phyloP scores from a whole-genome alignment of 345 rosid species.

The Viola odorata region DNA sequence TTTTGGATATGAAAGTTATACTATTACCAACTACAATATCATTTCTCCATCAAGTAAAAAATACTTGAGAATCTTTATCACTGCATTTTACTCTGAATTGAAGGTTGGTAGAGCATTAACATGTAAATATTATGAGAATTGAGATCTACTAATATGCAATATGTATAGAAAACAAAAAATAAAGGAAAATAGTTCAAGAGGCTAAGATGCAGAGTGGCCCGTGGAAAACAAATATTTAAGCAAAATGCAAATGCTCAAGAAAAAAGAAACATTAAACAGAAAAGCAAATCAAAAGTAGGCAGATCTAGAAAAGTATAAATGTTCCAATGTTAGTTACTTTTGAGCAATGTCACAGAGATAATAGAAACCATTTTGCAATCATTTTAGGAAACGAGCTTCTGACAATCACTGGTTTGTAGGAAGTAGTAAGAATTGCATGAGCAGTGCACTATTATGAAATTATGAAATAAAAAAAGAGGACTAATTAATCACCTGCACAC shows the following conservation, averaged over 20 bases:
- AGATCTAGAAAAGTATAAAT: not conserved
- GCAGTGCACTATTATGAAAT: not conserved
- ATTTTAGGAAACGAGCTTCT: not conserved
- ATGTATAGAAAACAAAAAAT: not conserved
- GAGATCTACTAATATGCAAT: too few relatives aligned
- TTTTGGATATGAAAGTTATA: not conserved
- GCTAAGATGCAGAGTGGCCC: not conserved
- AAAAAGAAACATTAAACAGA: not conserved
- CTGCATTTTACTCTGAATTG: too few relatives aligned
- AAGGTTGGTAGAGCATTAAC: too few relatives aligned
- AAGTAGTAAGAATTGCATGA: not conserved
- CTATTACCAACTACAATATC: not conserved
- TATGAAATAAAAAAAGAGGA: not conserved
- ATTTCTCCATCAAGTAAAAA: not conserved
- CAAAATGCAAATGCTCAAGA: not conserved
- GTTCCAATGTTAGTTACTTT: not conserved
- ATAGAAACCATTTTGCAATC: not conserved
- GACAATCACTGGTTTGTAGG: not conserved
- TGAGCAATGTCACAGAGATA: not conserved
- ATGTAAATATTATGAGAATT: too few relatives aligned
- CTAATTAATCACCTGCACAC: slow-evolving; percentile 24
- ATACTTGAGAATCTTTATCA: not conserved
- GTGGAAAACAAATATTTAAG: not conserved
- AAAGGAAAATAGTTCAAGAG: not conserved
- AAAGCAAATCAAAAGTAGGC: not conserved